Conservation (phyloP, 164 flowering plant species). For the Buxus sempervirens region DNA sequence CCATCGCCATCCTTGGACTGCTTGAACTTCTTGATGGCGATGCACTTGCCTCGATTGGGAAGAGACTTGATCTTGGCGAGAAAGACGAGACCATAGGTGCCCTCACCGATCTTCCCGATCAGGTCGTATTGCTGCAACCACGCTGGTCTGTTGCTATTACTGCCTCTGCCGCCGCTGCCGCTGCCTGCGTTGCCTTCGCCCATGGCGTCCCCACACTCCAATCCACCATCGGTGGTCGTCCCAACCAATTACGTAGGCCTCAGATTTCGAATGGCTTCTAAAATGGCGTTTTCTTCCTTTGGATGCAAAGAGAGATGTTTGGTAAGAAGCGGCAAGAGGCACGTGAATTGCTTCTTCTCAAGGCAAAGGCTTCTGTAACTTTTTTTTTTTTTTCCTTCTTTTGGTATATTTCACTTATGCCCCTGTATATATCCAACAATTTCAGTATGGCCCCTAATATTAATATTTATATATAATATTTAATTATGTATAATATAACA, state of each 20-base stretch:
- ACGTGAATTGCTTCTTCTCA: too few relatives aligned
- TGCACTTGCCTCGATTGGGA: constrained; percentile 68
- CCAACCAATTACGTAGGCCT: not conserved
- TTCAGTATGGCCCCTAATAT: too few relatives aligned
- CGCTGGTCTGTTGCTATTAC: constrained; percentile 58
- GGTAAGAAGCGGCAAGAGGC: too few relatives aligned
- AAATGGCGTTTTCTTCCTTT: too few relatives aligned
- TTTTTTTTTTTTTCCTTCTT: too few relatives aligned
- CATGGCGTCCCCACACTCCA: not conserved
- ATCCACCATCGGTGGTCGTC: not conserved
- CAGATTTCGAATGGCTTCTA: too few relatives aligned
- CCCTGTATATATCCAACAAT: too few relatives aligned
- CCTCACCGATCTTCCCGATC: constrained; percentile 97
- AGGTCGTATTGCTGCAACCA: constrained; percentile 98
- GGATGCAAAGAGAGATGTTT: too few relatives aligned
- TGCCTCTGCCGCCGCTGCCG: not conserved
- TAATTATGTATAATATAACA: too few relatives aligned
- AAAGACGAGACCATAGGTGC: constrained; percentile 95
- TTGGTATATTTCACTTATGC: too few relatives aligned
- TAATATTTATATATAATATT: too few relatives aligned
- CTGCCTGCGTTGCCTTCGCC: not conserved
- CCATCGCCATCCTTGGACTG: constrained; percentile 99
- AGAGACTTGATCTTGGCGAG: constrained; percentile 69
- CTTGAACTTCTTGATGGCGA: constrained; percentile 98
- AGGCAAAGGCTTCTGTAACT: too few relatives aligned